Evolutionary conservation across 306 rosid genomes (phyloP).

Genomic region (Biancaea sappan): DNA sequence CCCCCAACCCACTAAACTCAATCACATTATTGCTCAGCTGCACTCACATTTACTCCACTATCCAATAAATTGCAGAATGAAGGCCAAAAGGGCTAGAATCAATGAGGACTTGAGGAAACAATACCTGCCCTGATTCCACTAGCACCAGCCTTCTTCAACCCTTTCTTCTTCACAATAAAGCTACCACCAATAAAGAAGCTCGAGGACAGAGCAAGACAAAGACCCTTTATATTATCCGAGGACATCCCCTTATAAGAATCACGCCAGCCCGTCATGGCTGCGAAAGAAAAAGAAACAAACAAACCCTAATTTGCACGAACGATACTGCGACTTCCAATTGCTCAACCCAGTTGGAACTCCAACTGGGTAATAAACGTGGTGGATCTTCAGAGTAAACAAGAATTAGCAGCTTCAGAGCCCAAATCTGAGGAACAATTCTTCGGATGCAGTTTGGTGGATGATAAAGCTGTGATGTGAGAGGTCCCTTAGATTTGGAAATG

Average conservation of each 20-base stretch:
- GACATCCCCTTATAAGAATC: conserved; percentile 72
- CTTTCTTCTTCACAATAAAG: conserved; percentile 91
- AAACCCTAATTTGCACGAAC: conserved; percentile 42
- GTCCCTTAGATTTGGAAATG: conserved; percentile 42
- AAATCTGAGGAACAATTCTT: background rate
- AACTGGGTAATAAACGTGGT: background rate
- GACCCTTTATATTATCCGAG: conserved; percentile 77
- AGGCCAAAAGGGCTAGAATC: background rate
- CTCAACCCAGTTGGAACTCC: background rate
- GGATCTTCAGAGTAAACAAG: conserved; percentile 1
- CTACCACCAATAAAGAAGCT: conserved; percentile 90
- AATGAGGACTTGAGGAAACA: background rate
- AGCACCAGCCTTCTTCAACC: conserved; percentile 89
- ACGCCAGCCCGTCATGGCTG: conserved; percentile 57
- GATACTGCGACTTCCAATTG: background rate
- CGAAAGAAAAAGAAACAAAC: background rate
- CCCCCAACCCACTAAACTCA: background rate
- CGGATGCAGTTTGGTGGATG: conserved; percentile 31
- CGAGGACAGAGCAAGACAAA: conserved; percentile 79
- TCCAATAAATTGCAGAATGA: background rate
- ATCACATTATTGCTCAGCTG: background rate
- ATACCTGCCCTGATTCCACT: conserved; percentile 91
- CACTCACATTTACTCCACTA: background rate
- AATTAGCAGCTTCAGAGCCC: background rate
- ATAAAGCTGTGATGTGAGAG: conserved; percentile 42